Evolutionary conservation across 805 yeast genomes (phyloP).

Genomic region (Komagataella ulmi): DNA sequence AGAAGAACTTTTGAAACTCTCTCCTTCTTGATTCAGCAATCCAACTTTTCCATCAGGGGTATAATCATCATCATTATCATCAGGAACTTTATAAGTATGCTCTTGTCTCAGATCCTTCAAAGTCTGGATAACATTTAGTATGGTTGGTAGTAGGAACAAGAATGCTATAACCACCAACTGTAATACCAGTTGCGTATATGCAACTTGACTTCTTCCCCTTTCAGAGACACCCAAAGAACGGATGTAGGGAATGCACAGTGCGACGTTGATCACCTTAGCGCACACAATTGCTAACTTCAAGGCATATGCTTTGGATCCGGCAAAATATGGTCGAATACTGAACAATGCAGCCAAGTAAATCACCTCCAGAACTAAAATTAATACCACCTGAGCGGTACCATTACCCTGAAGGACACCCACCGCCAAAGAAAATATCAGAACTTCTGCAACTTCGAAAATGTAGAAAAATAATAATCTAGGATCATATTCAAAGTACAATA

Average conservation of each 20-base stretch:
- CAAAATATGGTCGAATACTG: constrained; percentile 17
- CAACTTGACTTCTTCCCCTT: constrained; percentile 24
- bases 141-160: constrained; percentile 14
- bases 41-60: background rate
- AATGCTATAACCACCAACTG: constrained; percentile 17
- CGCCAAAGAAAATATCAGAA: constrained; percentile 23
- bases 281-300: constrained; percentile 20
- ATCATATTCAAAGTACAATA: constrained; percentile 26
- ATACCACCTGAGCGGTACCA: constrained; percentile 30
- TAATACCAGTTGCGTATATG: constrained; percentile 26
- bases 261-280: constrained; percentile 24
- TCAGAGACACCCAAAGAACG: constrained; percentile 22
- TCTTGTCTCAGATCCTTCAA: constrained; percentile 10
- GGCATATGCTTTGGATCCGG: constrained; percentile 17
- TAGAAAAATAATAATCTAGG: constrained; percentile 27
- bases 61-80: constrained; percentile 11
- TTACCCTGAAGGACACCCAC: constrained; percentile 29
- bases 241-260: constrained; percentile 30
- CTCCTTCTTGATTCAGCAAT: background rate
- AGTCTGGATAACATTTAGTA: constrained; percentile 9
- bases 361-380: constrained; percentile 23
- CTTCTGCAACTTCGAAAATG: constrained; percentile 19
- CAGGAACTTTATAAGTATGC: background rate
- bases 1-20: background rate
- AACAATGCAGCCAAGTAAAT: constrained; percentile 13